Conservation (phyloP, 768 basidiomycete genomes). For the Boletus vinaceobasis region DNA sequence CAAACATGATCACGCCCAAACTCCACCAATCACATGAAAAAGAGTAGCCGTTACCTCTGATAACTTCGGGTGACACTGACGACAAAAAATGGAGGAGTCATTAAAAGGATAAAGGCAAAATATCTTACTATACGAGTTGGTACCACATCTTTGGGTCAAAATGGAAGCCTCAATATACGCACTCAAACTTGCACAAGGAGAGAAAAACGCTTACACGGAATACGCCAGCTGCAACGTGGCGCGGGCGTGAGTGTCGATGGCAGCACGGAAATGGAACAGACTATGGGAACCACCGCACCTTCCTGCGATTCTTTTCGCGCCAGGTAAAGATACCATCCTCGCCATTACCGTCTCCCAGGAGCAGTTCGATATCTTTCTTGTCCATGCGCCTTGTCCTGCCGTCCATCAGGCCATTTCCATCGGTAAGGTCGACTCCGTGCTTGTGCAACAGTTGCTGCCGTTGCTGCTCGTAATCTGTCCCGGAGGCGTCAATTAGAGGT, state of each 20-base stretch:
- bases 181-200: conserved; percentile 10
- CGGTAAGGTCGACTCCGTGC: conserved; percentile 94
- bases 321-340: conserved; percentile 88
- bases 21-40: conserved; percentile 99
- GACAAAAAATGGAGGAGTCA: conserved; percentile 24
- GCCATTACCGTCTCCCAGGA: conserved; percentile 82
- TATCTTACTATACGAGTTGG: conserved; percentile 79
- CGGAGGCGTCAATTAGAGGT: conserved; percentile 13
- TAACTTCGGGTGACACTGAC: conserved; percentile 86
- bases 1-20: conserved; percentile 94
- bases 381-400: conserved; percentile 78
- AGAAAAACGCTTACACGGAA: conserved; percentile 64
- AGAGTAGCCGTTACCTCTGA: conserved; percentile 87
- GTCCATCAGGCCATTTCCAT: conserved; percentile 60
- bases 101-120: conserved; percentile 25
- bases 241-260: conserved; percentile 22
- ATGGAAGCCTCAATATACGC: conserved; percentile 25
- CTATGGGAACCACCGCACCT: conserved; percentile 50
- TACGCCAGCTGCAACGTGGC: conserved; percentile 65
- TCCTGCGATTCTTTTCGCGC: conserved; percentile 90
- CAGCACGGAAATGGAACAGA: conserved; percentile 28
- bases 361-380: conserved; percentile 74
- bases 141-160: conserved; percentile 62
- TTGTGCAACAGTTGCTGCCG: conserved; percentile 83
- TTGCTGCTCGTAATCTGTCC: conserved; percentile 89